Evolutionary conservation across 176 grass and related monocot genomes (phyloP).

Genomic region (Saccharum spontaneum): DNA sequence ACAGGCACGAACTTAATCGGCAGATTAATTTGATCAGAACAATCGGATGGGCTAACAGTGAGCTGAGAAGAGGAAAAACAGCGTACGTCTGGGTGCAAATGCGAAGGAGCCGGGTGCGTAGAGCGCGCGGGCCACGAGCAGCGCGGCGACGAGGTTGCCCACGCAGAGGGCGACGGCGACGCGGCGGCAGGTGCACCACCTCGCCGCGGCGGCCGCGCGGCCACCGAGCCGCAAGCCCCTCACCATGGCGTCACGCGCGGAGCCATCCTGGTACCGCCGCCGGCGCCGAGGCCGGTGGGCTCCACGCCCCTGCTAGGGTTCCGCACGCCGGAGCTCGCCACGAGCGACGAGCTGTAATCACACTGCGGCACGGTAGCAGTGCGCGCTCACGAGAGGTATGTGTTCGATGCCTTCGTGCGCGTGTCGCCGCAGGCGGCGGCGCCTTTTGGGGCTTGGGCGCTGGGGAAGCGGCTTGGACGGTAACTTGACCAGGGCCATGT

Average conservation of each 20-base stretch:
- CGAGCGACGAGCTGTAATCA: neutral
- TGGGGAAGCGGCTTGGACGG: neutral
- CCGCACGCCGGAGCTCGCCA: neutral
- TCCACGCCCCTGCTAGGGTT: conserved; percentile 16
- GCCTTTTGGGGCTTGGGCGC: too few relatives aligned
- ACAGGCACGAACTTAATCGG: neutral
- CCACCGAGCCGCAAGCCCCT: conserved; percentile 24
- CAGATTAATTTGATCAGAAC: neutral
- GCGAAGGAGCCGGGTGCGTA: conserved; percentile 29
- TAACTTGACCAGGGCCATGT: too few relatives aligned
- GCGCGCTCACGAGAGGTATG: neutral
- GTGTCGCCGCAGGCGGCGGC: neutral
- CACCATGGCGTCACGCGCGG: conserved; percentile 28
- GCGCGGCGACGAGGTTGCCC: conserved; percentile 61
- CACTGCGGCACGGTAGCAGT: neutral
- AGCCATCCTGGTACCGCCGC: conserved; percentile 31
- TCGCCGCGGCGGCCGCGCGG: conserved; percentile 37
- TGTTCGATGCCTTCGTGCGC: conserved; percentile 20
- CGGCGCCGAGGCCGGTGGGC: neutral
- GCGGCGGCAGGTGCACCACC: conserved; percentile 56
- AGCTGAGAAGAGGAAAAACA: neutral
- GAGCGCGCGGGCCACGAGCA: conserved; percentile 64
- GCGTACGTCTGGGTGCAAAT: conserved; percentile 26
- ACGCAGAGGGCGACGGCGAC: conserved; percentile 60
- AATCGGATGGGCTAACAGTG: neutral